Evolutionary conservation across 1,284 basidiomycete species (phyloP).

Genomic region (Fomitopsis pinicola): DNA sequence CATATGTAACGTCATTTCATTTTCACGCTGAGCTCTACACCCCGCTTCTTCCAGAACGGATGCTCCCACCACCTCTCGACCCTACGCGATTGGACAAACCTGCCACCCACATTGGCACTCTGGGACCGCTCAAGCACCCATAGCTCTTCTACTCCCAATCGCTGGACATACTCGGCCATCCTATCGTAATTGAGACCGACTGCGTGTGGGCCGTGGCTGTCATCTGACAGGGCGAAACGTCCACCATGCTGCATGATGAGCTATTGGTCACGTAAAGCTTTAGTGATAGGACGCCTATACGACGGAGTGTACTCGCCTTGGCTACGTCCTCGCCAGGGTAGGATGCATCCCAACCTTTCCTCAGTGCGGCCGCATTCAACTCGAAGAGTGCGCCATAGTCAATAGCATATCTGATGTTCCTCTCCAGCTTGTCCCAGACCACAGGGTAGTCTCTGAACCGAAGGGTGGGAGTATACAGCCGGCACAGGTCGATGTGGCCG

Average conservation of each 20-base stretch:
- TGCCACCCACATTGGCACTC: constrained; percentile 37
- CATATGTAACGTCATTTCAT: not conserved
- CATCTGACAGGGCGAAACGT: constrained; percentile 86
- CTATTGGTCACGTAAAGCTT: constrained; percentile 33
- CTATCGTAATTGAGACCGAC: constrained; percentile 86
- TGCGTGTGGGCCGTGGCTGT: constrained; percentile 87
- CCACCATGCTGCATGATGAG: constrained; percentile 67
- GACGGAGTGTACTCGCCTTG: constrained; percentile 45
- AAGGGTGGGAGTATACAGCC: constrained; percentile 69
- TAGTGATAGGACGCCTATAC: not conserved
- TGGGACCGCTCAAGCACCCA: constrained; percentile 55
- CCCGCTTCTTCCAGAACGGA: constrained; percentile 43
- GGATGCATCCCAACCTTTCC: constrained; percentile 85
- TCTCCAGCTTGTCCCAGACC: constrained; percentile 63
- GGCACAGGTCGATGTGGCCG: constrained; percentile 90
- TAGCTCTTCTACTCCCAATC: constrained; percentile 57
- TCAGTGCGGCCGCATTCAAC: constrained; percentile 87
- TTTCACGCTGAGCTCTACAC: not conserved
- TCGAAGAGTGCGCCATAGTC: constrained; percentile 93
- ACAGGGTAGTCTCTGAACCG: constrained; percentile 47
- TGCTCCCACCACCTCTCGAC: constrained; percentile 53
- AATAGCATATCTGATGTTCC: constrained; percentile 77
- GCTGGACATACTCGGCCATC: constrained; percentile 65
- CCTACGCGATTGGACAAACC: constrained; percentile 39
- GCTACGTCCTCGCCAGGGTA: constrained; percentile 84